phyloP scores from a whole-genome alignment of 176 grass and related monocot genomes.

The Avena eriantha region DNA sequence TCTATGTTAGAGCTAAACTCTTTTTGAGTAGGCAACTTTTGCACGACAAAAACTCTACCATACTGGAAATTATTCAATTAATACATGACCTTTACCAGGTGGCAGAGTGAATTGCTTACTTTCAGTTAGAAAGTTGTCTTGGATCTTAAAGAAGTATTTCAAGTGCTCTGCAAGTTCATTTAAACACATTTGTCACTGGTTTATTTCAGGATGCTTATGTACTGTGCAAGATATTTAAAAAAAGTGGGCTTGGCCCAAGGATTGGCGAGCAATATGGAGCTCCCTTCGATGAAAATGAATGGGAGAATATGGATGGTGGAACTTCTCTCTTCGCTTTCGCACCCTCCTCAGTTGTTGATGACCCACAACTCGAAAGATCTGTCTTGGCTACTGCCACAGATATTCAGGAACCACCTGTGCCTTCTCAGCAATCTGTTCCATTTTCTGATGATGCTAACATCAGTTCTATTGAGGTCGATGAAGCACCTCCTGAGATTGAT shows the following conservation, averaged over 20 bases:
- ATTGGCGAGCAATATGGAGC: slow-evolving; percentile 95
- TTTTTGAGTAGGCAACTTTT: neutral
- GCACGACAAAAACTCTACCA: neutral
- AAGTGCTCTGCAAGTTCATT: neutral
- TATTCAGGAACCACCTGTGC: slow-evolving; percentile 13
- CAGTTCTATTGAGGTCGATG: slow-evolving; percentile 24
- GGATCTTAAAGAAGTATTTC: neutral
- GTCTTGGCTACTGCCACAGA: neutral
- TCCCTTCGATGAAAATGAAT: slow-evolving; percentile 88
- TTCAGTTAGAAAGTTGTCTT: neutral
- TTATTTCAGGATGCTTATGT: slow-evolving; percentile 74
- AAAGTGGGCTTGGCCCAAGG: slow-evolving; percentile 94
- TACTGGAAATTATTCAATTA: neutral
- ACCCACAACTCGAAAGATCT: neutral
- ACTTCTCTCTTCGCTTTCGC: slow-evolving; percentile 44
- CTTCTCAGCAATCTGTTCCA: slow-evolving; percentile 23
- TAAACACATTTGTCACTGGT: neutral
- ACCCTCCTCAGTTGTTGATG: slow-evolving; percentile 2
- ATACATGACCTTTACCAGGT: neutral
- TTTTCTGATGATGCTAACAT: slow-evolving; percentile 12
- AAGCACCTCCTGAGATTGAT: slow-evolving; percentile 48
- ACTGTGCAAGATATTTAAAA: slow-evolving; percentile 94
- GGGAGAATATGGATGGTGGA: slow-evolving; percentile 62
- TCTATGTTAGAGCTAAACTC: neutral
- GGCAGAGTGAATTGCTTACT: neutral